A percentile compares a stretch with the other conserved stretches of the same genome.
These are phyloP conservation scores for Beauveria varroae DNA, from an alignment of 2,329 filamentous ascomycete genomes.

Conservation along the genomic window DNA sequence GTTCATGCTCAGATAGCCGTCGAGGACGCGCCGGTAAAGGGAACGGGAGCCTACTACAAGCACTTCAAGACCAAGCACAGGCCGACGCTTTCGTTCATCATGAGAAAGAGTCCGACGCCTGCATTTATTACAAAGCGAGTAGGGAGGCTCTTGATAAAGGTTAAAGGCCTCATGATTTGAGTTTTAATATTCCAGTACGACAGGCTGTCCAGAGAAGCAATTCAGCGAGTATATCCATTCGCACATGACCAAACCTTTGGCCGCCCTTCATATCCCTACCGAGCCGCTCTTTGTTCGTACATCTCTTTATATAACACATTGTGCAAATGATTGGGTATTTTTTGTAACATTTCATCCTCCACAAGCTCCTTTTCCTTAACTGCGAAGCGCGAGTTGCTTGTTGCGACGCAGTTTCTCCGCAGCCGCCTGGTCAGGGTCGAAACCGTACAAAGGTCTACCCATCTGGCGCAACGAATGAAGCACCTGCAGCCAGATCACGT, in stretches of 20 bases:
- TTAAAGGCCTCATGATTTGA: no score
- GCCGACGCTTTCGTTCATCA: no score
- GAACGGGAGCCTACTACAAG: no score
- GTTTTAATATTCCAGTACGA: background rate
- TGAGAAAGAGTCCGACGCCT: no score
- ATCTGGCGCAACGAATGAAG: constrained; percentile 40
- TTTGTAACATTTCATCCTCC: background rate
- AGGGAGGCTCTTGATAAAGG: no score
- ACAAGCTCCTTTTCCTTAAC: background rate
- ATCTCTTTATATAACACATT: background rate
- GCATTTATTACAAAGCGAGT: no score
- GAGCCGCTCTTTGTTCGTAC: background rate
- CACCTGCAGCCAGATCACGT: constrained; percentile 34
- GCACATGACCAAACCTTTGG: background rate
- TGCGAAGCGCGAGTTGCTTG: constrained; percentile 9
- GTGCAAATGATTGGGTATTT: background rate
- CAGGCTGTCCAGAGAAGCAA: background rate
- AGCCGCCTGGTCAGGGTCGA: constrained; percentile 32
- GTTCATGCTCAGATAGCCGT: no score
- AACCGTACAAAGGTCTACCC: constrained; percentile 51
- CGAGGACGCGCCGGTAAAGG: no score
- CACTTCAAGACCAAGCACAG: no score
- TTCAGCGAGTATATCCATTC: background rate
- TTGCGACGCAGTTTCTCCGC: background rate
- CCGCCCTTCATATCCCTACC: background rate